Base-by-base conservation (phyloP, 441 rosid genomes). In the Francoa sonchifolia region DNA sequence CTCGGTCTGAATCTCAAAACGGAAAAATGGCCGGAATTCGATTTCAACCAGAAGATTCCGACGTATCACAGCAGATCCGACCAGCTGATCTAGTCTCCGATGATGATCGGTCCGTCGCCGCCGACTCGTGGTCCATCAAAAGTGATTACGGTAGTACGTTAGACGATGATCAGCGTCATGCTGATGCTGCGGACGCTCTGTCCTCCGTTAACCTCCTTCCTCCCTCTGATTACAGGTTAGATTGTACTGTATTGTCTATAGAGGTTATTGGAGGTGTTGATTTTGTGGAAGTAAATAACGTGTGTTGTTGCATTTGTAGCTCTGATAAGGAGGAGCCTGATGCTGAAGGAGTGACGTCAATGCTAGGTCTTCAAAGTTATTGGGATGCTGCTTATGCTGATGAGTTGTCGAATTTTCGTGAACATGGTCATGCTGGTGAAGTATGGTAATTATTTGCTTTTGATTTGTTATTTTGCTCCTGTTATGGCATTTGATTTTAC, bases 61-160 rank as follows among this genome's bases (percentile, higher is more conserved):
- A 88, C 45, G 26, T 55, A 17, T 52, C 66, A 38, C 93, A 64
- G 41, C 62, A 65, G 67, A 52, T 51, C 16, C 42, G 66, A 5
- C 33, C 65, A 3, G 23, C 73, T 19, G 94, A 82, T 57, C 73
- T 69, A 55, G 65, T 76, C 21, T 82, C 95, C 14, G 90, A 88
- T 54, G 97, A 89, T 59, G 97, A 89, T 54, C 77, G 94, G 41
- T 89, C 95, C 11, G 73, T 88, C 2, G 97, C 97, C 28, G 97
- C 97, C 5, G 97, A 89, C 65, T 89, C 97, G 7, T 89, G 97
- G 95, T 89, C 97, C 12, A 82, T 84, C 43, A 89, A 81, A 68
- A 84, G 95, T 57, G 95, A 89, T 52, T 89, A 84, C 34, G 95
- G 95, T 39, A 84, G 97, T 68, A 81, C 95, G 28, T 86, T 89